These are phyloP conservation scores for Drosera spatulata DNA, from an alignment of 179 eudicot genomes.

Conservation along the genomic window DNA sequence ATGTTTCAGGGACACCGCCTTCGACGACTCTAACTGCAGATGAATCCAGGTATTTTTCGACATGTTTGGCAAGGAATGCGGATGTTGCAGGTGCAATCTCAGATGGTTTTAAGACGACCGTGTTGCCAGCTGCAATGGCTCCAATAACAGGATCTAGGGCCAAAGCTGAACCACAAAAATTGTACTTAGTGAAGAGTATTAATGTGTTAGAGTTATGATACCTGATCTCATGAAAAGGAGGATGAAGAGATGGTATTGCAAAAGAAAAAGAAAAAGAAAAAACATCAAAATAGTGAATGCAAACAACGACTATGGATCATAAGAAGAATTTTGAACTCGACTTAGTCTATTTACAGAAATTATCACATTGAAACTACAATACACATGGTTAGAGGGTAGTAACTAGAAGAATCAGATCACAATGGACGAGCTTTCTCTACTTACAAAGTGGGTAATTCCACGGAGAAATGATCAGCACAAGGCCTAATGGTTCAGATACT, in stretches of 20 bases:
- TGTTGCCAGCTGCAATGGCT: constrained; percentile 89
- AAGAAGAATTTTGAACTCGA: too few species aligned
- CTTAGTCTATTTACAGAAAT: too few species aligned
- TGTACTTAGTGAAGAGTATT: neutral
- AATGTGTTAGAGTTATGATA: neutral
- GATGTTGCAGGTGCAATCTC: constrained; percentile 77
- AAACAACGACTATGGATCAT: too few species aligned
- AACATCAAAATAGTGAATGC: too few species aligned
- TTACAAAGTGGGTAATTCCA: constrained; percentile 88
- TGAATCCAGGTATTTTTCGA: constrained; percentile 50
- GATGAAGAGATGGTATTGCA: neutral
- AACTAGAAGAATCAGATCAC: neutral
- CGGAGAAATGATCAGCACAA: constrained; percentile 67
- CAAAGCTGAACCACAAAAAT: constrained; percentile 32
- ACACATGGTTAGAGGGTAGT: neutral
- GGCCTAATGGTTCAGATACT: constrained; percentile 73
- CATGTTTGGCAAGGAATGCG: constrained; percentile 40
- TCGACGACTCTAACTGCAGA: constrained; percentile 73
- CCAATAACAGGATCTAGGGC: constrained; percentile 85
- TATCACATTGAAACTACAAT: neutral
- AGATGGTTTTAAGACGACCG: constrained; percentile 77
- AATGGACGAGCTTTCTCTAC: constrained; percentile 11
- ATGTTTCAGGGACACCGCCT: constrained; percentile 65
- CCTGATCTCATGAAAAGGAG: neutral
- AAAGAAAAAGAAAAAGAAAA: too few species aligned